Evolutionary conservation across 768 basidiomycete genomes (phyloP).

Genomic region (Trametes coccinea): DNA sequence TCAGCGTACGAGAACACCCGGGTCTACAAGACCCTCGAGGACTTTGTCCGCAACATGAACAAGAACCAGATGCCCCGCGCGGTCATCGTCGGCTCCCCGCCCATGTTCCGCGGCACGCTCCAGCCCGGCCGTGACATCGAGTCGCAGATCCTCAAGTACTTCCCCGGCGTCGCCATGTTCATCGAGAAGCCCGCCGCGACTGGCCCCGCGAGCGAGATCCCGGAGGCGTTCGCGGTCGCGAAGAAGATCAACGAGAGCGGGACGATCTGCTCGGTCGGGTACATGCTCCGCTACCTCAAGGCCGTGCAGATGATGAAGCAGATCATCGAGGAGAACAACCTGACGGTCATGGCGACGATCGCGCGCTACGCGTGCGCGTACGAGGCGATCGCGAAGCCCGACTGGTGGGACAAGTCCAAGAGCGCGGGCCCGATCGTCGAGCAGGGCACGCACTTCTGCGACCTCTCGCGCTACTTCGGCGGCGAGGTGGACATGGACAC

Average conservation of each 20-base stretch:
- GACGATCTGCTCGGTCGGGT: slow-evolving; percentile 90
- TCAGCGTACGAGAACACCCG: slow-evolving; percentile 91
- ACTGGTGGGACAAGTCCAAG: slow-evolving; percentile 95
- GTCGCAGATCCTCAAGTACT: slow-evolving; percentile 79
- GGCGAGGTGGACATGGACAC: slow-evolving; percentile 88
- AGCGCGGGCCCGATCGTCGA: slow-evolving; percentile 85
- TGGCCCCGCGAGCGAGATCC: slow-evolving; percentile 66
- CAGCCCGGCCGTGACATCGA: slow-evolving; percentile 82
- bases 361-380: slow-evolving; percentile 94
- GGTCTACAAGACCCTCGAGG: slow-evolving; percentile 81
- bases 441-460: slow-evolving; percentile 96
- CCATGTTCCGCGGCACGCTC: slow-evolving; percentile 85
- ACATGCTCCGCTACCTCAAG: slow-evolving; percentile 92
- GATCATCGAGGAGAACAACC: slow-evolving; percentile 90
- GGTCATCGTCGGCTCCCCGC: slow-evolving; percentile 88
- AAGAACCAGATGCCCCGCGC: slow-evolving; percentile 72
- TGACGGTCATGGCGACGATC: slow-evolving; percentile 94
- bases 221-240: slow-evolving; percentile 69
- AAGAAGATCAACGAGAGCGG: slow-evolving; percentile 67
- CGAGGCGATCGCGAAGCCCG: slow-evolving; percentile 72
- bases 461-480: slow-evolving; percentile 95
- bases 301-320: slow-evolving; percentile 96
- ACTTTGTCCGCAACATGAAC: slow-evolving; percentile 72
- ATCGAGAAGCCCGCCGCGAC: slow-evolving; percentile 93
- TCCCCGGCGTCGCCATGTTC: slow-evolving; percentile 89